A percentile compares a stretch with the other conserved stretches of the same genome.
Conservation (phyloP, 331 rosid genomes). For the Rhamnella rubrinervis region DNA sequence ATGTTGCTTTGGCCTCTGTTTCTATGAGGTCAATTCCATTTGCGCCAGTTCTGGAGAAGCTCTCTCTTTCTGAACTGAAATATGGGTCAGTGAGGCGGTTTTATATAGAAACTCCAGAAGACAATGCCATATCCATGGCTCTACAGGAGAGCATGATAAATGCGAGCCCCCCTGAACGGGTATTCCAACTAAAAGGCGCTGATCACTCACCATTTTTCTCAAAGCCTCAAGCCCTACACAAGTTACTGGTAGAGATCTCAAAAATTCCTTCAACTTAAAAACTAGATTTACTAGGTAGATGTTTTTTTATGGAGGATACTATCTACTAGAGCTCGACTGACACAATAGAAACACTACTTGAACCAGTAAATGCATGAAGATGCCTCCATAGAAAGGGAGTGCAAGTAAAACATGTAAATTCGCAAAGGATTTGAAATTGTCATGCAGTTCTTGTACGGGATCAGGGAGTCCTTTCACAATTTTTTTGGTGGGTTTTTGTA, state of each 20-base stretch:
- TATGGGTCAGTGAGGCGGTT: constrained; percentile 82
- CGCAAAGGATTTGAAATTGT: constrained; percentile 4
- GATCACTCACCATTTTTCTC: constrained; percentile 98
- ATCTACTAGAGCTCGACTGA: constrained; percentile 23
- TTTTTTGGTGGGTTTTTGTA: background rate
- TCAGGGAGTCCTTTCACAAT: background rate
- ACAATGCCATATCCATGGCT: constrained; percentile 70
- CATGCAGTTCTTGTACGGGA: constrained; percentile 6
- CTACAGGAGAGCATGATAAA: constrained; percentile 77
- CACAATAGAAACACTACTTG: constrained; percentile 25
- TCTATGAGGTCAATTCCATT: constrained; percentile 91
- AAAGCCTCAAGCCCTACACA: constrained; percentile 95
- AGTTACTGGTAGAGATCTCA: constrained; percentile 82
- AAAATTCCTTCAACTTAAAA: constrained; percentile 38
- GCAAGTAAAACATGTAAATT: constrained; percentile 23
- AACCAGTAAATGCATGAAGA: constrained; percentile 21
- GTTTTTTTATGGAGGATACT: constrained; percentile 23
- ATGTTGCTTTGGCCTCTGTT: constrained; percentile 88
- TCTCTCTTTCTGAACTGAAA: constrained; percentile 64
- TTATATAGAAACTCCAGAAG: constrained; percentile 79
- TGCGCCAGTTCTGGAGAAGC: constrained; percentile 81
- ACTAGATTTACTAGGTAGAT: constrained; percentile 6
- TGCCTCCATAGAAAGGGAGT: constrained; percentile 11
- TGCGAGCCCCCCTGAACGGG: constrained; percentile 66
- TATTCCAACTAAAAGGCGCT: constrained; percentile 72